Conservation (phyloP, 2,329 filamentous ascomycete species). For the Aspergillus candidus region DNA sequence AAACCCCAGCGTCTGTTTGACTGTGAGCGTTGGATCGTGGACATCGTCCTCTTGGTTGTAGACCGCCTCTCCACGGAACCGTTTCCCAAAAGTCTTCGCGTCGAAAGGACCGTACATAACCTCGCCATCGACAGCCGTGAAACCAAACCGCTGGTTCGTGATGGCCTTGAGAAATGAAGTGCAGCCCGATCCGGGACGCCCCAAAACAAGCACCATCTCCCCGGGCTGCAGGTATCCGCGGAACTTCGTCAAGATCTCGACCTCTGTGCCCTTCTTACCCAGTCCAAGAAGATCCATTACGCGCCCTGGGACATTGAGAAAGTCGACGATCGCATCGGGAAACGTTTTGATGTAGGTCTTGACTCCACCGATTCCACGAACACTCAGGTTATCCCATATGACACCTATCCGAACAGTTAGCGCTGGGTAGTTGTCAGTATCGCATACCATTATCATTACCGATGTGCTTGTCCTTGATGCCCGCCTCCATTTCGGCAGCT, state of each 20-base stretch:
- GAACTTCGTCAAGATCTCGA: constrained; percentile 65
- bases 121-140: constrained; percentile 60
- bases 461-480: constrained; percentile 74
- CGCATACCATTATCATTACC: constrained; percentile 31
- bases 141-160: constrained; percentile 59
- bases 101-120: constrained; percentile 72
- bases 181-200: constrained; percentile 67
- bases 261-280: constrained; percentile 62
- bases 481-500: constrained; percentile 65
- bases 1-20: constrained; percentile 80
- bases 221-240: constrained; percentile 63
- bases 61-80: constrained; percentile 73
- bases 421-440: background rate
- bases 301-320: constrained; percentile 68
- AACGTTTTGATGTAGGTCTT: constrained; percentile 71
- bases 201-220: constrained; percentile 82
- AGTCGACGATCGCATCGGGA: constrained; percentile 67
- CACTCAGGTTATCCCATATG: constrained; percentile 70
- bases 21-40: constrained; percentile 77
- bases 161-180: constrained; percentile 65
- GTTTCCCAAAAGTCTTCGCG: constrained; percentile 60
- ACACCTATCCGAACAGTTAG: constrained; percentile 45
- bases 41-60: constrained; percentile 86
- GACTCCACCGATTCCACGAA: constrained; percentile 66
- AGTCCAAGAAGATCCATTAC: constrained; percentile 58